Evolutionary conservation across 2,329 filamentous ascomycete species (phyloP).

Genomic region (Rasamsonia emersonii): DNA sequence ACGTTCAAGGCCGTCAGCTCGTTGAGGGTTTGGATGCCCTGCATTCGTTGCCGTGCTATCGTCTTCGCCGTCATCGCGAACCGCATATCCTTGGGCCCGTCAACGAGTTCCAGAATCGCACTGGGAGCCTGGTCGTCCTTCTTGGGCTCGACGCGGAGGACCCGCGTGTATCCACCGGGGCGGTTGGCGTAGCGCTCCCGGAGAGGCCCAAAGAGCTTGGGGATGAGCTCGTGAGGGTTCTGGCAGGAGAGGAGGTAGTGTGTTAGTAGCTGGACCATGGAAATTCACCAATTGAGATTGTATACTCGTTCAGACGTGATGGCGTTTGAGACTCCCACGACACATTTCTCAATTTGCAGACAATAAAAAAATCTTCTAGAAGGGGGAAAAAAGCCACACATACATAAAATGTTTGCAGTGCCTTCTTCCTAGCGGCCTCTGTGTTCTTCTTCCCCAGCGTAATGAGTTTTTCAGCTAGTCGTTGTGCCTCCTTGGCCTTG

Average conservation of each 20-base stretch:
- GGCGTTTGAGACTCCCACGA: no score
- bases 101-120: conserved; percentile 89
- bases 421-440: conserved; percentile 64
- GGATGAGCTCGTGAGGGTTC: conserved; percentile 45
- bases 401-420: conserved; percentile 81
- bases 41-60: conserved; percentile 52
- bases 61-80: conserved; percentile 89
- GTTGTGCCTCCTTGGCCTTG: conserved; percentile 95
- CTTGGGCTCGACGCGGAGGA: conserved; percentile 82
- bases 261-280: no score
- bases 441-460: conserved; percentile 91
- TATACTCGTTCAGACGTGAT: no score
- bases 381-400: conserved; percentile 22
- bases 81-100: conserved; percentile 86
- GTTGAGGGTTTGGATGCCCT: conserved; percentile 51
- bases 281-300: no score
- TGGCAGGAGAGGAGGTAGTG: conserved; percentile 12
- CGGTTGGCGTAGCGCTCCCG: conserved; percentile 68
- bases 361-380: background rate
- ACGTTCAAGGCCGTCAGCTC: conserved; percentile 71
- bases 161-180: conserved; percentile 88
- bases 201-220: conserved; percentile 81
- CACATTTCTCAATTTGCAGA: conserved; percentile 6
- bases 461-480: conserved; percentile 86
- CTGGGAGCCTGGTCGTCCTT: conserved; percentile 81